Base-by-base conservation (phyloP, 2,329 filamentous ascomycete genomes). In the Teratosphaeria nubilosa region DNA sequence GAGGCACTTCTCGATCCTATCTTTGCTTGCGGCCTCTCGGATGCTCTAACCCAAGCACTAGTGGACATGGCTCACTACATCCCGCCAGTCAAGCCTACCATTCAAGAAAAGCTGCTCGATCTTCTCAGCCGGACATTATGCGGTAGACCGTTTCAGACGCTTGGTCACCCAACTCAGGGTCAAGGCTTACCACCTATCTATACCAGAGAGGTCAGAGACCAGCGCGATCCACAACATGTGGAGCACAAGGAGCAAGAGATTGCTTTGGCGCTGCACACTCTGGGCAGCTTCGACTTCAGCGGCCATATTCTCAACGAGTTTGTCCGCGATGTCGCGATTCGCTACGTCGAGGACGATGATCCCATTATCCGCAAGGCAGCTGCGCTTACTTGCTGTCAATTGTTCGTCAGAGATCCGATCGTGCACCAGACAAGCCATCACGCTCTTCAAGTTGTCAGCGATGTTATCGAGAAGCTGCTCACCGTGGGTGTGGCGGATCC, bases 41-140 rank as follows among this genome's bases (percentile, higher is more conserved):
- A 92, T 58, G 94, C 95, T 64, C 81, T 99, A 25, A 96, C 92
- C 0, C 91, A 97, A 71, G 95, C 95, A 2, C 79, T 99, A 56
- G 91, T 97, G 24, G 95, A 99, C 69, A 96, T 99, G 89, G 94
- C 94, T 30, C 95, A 97, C 70, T 97, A 99, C 70, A 96, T 99
- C 53, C 94, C 92, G 0, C 91, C 95, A 0, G 90, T 96, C 58
- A 94, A 95, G 70, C 82, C 88, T 1, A 91, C 85, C 6, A 97
- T 99, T 48, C 94, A 99, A 70, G 92, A 96, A 68, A 86, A 94
- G 65, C 78, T 99, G 25, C 81, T 99, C 13, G 91, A 99, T 69
- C 91, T 99, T 82, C 82, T 99, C 45, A 97, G 94, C 73, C 85
- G 92, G 63, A 92, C 97, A 3, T 82, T 99, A 1, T 95, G 91